Evolutionary conservation across 768 basidiomycete species (phyloP).

Genomic region (Amanita rimosa): DNA sequence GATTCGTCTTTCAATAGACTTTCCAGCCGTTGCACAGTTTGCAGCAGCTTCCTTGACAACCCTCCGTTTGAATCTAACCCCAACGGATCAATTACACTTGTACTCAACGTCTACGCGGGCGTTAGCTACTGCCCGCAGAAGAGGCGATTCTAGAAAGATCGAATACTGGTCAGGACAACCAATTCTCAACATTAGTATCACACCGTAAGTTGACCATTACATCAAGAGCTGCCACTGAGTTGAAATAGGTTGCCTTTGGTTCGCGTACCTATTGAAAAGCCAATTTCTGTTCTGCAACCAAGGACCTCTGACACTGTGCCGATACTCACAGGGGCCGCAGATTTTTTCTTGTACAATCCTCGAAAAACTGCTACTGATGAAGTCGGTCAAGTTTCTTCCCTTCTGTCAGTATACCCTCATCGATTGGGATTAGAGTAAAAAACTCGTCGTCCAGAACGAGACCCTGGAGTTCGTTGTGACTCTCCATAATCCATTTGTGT

Average conservation of each 20-base stretch:
- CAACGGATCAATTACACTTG: slow-evolving; percentile 73
- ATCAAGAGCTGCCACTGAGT: neutral
- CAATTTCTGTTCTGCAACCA: slow-evolving; percentile 39
- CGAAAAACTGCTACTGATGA: slow-evolving; percentile 37
- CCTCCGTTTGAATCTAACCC: slow-evolving; percentile 54
- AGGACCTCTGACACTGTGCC: slow-evolving; percentile 28
- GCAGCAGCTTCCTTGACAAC: slow-evolving; percentile 79
- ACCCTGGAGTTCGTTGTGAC: slow-evolving; percentile 70
- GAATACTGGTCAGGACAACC: slow-evolving; percentile 86
- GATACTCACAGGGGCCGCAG: slow-evolving; percentile 46
- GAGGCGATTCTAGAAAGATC: slow-evolving; percentile 60
- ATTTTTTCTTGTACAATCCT: slow-evolving; percentile 92
- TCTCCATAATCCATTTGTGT: slow-evolving; percentile 86
- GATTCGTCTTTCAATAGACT: slow-evolving; percentile 38
- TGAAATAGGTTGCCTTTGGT: slow-evolving; percentile 52
- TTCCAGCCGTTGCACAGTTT: slow-evolving; percentile 76
- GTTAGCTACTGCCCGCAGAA: slow-evolving; percentile 58
- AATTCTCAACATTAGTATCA: slow-evolving; percentile 66
- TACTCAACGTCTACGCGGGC: slow-evolving; percentile 65
- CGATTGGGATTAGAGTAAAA: slow-evolving; percentile 31
- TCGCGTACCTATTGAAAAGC: slow-evolving; percentile 66
- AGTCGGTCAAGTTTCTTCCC: slow-evolving; percentile 36
- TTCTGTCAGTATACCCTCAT: neutral
- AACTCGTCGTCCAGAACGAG: slow-evolving; percentile 75
- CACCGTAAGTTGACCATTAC: slow-evolving; percentile 43